phyloP scores from a whole-genome alignment of 495 filamentous ascomycete genomes.

The Amphirosellinia nigrospora region DNA sequence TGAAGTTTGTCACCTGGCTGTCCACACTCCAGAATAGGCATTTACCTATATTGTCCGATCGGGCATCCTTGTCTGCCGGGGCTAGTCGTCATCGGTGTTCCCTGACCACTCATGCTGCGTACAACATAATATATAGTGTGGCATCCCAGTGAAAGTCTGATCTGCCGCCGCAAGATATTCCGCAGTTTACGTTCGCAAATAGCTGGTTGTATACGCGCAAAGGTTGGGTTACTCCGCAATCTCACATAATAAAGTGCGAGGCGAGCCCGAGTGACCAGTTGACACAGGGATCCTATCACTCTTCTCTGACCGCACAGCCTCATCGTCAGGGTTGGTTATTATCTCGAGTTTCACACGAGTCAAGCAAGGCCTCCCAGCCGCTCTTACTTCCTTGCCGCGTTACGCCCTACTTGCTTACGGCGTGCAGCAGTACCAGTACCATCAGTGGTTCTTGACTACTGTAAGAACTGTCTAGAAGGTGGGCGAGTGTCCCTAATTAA shows the following conservation, averaged over 20 bases:
- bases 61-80: neutral
- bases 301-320: constrained; percentile 18
- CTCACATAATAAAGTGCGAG: constrained; percentile 17
- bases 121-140: constrained; percentile 12
- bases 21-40: constrained; percentile 13
- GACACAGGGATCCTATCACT: neutral
- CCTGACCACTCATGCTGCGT: neutral
- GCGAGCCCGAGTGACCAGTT: neutral
- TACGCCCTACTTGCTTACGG: neutral
- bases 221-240: constrained; percentile 5
- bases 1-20: constrained; percentile 4
- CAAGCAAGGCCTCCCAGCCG: constrained; percentile 7
- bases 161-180: constrained; percentile 11
- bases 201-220: neutral
- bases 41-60: neutral
- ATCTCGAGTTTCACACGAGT: neutral
- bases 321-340: constrained; percentile 11
- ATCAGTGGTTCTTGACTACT: neutral
- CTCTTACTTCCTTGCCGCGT: constrained; percentile 7
- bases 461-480: neutral
- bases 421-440: neutral
- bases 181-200: neutral
- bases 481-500: neutral
- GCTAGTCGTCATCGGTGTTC: neutral
- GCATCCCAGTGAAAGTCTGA: neutral